Conservation (phyloP, 1,284 basidiomycete genomes). For the Trichosporon coremiiforme region DNA sequence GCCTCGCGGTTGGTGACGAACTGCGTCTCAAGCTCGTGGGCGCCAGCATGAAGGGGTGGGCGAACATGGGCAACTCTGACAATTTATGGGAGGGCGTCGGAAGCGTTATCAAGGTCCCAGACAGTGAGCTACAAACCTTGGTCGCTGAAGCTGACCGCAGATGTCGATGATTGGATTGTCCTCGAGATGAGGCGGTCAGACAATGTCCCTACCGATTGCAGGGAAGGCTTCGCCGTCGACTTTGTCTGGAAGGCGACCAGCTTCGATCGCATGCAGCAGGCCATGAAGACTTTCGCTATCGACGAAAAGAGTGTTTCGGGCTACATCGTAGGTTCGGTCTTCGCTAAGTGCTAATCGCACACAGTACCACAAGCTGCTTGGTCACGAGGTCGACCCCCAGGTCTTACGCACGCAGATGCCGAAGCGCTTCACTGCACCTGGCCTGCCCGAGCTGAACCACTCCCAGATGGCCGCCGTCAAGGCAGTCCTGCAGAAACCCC, state of each 20-base stretch:
- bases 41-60: slow-evolving; percentile 64
- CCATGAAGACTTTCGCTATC: slow-evolving; percentile 99
- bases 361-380: slow-evolving; percentile 75
- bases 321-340: slow-evolving; percentile 83
- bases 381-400: slow-evolving; percentile 92
- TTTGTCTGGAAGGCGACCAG: slow-evolving; percentile 99
- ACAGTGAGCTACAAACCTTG: slow-evolving; percentile 65
- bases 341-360: neutral
- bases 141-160: slow-evolving; percentile 57
- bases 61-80: slow-evolving; percentile 35
- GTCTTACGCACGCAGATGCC: slow-evolving; percentile 80
- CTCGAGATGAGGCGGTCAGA: slow-evolving; percentile 88
- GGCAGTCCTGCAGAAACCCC: slow-evolving; percentile 96
- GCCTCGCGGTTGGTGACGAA: slow-evolving; percentile 96
- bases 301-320: slow-evolving; percentile 99
- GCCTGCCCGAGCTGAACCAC: slow-evolving; percentile 96
- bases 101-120: slow-evolving; percentile 98
- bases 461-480: slow-evolving; percentile 99
- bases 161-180: slow-evolving; percentile 96
- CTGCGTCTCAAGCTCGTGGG: slow-evolving; percentile 86
- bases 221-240: slow-evolving; percentile 91
- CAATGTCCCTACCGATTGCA: slow-evolving; percentile 90
- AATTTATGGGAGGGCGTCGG: slow-evolving; percentile 88
- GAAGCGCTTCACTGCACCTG: slow-evolving; percentile 83
- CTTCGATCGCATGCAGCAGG: slow-evolving; percentile 98